These are phyloP conservation scores for Vanderwaltozyma verrucispora DNA, from an alignment of 805 yeast genomes.

Conservation along the genomic window DNA sequence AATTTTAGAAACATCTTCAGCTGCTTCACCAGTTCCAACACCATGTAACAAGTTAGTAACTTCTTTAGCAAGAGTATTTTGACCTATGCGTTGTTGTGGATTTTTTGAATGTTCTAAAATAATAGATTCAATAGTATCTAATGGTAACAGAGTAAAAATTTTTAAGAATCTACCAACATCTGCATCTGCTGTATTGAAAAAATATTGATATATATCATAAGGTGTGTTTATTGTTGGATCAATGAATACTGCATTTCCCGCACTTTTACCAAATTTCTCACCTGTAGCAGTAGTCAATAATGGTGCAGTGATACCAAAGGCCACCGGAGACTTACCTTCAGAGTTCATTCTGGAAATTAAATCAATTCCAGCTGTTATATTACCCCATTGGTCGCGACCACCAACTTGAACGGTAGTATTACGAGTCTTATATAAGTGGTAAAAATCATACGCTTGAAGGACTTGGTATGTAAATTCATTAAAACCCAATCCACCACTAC, in stretches of 20 bases:
- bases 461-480: constrained; percentile 92
- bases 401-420: constrained; percentile 74
- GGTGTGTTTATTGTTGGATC: constrained; percentile 66
- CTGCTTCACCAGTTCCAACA: constrained; percentile 56
- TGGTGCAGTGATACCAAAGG: constrained; percentile 83
- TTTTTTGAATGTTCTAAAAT: constrained; percentile 41
- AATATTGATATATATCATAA: constrained; percentile 75
- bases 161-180: constrained; percentile 61
- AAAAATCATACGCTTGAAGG: constrained; percentile 88
- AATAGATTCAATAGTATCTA: constrained; percentile 43
- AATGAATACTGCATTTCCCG: constrained; percentile 92
- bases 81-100: constrained; percentile 65
- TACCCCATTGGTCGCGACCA: constrained; percentile 98
- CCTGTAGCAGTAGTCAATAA: constrained; percentile 80
- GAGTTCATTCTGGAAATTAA: constrained; percentile 52
- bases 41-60: constrained; percentile 87
- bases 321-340: constrained; percentile 22
- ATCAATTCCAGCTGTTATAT: constrained; percentile 92
- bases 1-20: constrained; percentile 56
- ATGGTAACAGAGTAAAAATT: constrained; percentile 71
- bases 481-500: constrained; percentile 75
- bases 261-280: constrained; percentile 91
- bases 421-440: constrained; percentile 54
- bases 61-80: constrained; percentile 68
- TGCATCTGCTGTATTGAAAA: constrained; percentile 68